Conservation (phyloP, 75 land plant genomes). For the Cunninghamia lanceolata region DNA sequence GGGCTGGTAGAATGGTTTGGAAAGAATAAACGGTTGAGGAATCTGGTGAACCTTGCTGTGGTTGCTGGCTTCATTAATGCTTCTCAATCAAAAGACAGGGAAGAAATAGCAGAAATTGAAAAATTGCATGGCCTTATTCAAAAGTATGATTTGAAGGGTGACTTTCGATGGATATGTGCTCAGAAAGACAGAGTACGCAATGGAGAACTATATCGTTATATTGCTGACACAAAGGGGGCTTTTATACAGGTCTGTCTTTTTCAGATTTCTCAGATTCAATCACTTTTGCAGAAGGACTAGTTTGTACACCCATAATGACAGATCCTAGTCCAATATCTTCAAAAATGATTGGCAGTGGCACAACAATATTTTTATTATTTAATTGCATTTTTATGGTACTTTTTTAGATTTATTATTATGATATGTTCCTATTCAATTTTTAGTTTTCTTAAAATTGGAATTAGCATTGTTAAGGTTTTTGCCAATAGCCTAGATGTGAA, state of each 20-base stretch:
- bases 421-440: neutral
- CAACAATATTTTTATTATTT: neutral
- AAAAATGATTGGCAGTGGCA: neutral
- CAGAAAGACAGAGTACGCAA: conserved; percentile 55
- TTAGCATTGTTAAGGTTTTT: neutral
- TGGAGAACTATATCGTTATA: conserved; percentile 61
- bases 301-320: neutral
- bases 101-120: conserved; percentile 51
- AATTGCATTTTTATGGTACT: neutral
- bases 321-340: neutral
- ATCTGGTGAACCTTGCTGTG: conserved; percentile 51
- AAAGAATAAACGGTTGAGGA: conserved; percentile 32
- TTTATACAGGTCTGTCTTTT: conserved; percentile 39
- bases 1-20: conserved; percentile 57
- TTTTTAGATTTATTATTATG: neutral
- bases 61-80: conserved; percentile 51
- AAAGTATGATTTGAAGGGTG: conserved; percentile 39
- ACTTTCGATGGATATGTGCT: conserved; percentile 54
- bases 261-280: neutral
- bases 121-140: conserved; percentile 46
- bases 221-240: conserved; percentile 51
- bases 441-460: neutral
- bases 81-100: conserved; percentile 49
- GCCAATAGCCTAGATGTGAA: neutral
- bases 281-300: neutral